Evolutionary conservation across 495 filamentous ascomycete species (phyloP).

Genomic region (Podospora bellae-mahoneyi): DNA sequence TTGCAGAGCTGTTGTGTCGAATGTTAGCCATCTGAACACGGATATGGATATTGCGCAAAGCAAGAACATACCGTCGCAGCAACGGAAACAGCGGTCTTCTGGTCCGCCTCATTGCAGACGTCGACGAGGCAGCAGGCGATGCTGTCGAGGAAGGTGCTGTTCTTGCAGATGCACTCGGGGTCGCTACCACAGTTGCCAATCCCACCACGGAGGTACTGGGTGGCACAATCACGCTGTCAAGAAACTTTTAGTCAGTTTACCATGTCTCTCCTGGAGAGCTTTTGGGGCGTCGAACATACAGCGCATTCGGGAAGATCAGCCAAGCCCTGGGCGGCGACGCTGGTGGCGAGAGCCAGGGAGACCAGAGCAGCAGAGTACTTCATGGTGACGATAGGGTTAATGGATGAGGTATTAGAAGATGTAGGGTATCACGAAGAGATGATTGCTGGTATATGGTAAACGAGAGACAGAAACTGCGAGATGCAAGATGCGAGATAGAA

Average conservation of each 20-base stretch:
- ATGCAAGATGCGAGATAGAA: neutral
- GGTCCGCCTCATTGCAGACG: constrained; percentile 53
- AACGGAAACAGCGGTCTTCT: constrained; percentile 41
- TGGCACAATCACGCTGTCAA: constrained; percentile 53
- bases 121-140: constrained; percentile 66
- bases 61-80: constrained; percentile 25
- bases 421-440: neutral
- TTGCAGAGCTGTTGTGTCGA: constrained; percentile 33
- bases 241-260: constrained; percentile 6
- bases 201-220: constrained; percentile 41
- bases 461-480: constrained; percentile 7
- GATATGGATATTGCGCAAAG: neutral
- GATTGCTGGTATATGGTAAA: neutral
- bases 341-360: constrained; percentile 30
- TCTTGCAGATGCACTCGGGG: constrained; percentile 65
- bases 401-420: neutral
- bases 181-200: constrained; percentile 57
- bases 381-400: constrained; percentile 32
- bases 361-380: constrained; percentile 35
- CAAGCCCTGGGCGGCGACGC: constrained; percentile 41
- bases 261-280: neutral
- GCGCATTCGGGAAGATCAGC: constrained; percentile 52
- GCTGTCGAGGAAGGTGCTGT: constrained; percentile 53
- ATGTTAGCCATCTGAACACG: neutral
- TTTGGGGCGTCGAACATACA: constrained; percentile 34